Evolutionary conservation across 345 rosid species (phyloP).

Genomic region (Bretschneidera sinensis): DNA sequence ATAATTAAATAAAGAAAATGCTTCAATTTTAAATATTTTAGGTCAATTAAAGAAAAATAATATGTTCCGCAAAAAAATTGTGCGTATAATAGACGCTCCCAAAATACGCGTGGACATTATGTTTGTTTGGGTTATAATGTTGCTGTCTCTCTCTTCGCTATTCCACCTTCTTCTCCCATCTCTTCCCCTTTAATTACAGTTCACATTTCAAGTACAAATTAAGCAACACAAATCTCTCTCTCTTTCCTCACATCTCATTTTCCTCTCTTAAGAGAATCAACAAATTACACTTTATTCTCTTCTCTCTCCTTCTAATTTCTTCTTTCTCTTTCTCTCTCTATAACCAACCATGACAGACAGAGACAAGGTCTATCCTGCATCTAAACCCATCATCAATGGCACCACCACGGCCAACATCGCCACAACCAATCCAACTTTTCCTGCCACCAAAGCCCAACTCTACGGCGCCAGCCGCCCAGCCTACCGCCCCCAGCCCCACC

Average conservation of each 20-base stretch:
- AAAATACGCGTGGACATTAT: too few relatives aligned
- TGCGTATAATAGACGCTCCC: too few relatives aligned
- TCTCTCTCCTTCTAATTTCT: too few relatives aligned
- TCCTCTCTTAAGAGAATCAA: not conserved
- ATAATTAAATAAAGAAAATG: too few relatives aligned
- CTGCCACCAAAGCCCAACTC: conserved; percentile 64
- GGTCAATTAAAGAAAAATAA: too few relatives aligned
- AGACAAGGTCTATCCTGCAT: conserved; percentile 62
- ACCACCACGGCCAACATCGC: conserved; percentile 7
- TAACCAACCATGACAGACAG: conserved; percentile 36
- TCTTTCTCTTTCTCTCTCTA: not conserved
- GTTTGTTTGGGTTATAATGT: conserved; percentile 7
- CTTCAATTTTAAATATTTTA: too few relatives aligned
- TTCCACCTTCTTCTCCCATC: not conserved
- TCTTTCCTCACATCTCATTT: not conserved
- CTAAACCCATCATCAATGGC: conserved; percentile 43
- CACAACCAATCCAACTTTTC: conserved; percentile 41
- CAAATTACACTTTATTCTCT: too few relatives aligned
- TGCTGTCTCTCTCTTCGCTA: conserved; percentile 7
- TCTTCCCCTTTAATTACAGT: not conserved
- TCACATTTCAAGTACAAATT: not conserved
- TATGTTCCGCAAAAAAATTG: too few relatives aligned
- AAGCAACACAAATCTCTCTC: not conserved
- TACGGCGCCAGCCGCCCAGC: conserved; percentile 65
- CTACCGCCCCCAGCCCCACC: conserved; percentile 64